phyloP scores from a whole-genome alignment of 495 filamentous ascomycete genomes.

The Hamigera avellanea region DNA sequence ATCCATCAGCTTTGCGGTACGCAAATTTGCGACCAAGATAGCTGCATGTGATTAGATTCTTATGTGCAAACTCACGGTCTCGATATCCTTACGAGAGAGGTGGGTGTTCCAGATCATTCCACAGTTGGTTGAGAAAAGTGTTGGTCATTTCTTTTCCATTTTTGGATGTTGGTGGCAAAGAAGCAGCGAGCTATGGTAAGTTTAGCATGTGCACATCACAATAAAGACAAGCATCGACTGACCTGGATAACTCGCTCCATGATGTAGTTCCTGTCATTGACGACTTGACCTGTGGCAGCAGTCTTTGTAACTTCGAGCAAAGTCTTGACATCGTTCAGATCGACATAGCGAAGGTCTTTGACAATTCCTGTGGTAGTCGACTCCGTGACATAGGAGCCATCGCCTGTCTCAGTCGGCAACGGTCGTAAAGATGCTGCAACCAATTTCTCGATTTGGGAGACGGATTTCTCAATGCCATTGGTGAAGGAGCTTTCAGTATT shows the following conservation, averaged over 20 bases:
- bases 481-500: conserved; percentile 1
- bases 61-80: no score
- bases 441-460: conserved; percentile 42
- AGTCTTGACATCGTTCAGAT: conserved; percentile 29
- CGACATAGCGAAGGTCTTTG: conserved; percentile 28
- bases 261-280: conserved; percentile 66
- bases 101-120: conserved; percentile 60
- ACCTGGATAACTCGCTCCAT: conserved; percentile 45
- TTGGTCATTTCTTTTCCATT: conserved; percentile 42
- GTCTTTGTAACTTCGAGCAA: conserved; percentile 43
- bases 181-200: conserved; percentile 21
- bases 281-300: conserved; percentile 67
- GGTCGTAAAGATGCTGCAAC: conserved; percentile 47
- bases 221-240: conserved; percentile 1
- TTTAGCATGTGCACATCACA: neutral
- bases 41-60: conserved; percentile 10
- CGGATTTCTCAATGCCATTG: conserved; percentile 12
- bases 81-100: conserved; percentile 39
- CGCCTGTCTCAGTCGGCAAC: conserved; percentile 50
- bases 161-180: conserved; percentile 42
- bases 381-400: conserved; percentile 39
- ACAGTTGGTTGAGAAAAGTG: conserved; percentile 49
- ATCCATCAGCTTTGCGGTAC: conserved; percentile 61
- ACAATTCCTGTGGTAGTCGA: conserved; percentile 19
- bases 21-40: conserved; percentile 40